phyloP scores from a whole-genome alignment of 2,329 filamentous ascomycete species.

The Hymenoscyphus infarciens region DNA sequence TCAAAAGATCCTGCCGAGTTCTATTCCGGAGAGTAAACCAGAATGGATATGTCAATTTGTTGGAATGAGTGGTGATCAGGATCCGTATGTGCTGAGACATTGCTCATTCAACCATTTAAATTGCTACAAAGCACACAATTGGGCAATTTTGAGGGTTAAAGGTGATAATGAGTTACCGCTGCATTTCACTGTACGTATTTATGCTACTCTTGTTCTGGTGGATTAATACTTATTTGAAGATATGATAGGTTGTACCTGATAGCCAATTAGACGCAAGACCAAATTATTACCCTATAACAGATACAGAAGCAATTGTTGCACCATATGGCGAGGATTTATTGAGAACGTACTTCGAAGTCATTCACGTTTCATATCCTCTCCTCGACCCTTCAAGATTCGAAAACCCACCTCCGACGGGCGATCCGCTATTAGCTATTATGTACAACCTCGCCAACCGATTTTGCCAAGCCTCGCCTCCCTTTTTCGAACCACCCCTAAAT shows the following conservation, averaged over 20 bases:
- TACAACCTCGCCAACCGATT: constrained; percentile 29
- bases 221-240: constrained; percentile 7
- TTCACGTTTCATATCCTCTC: constrained; percentile 28
- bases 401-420: constrained; percentile 15
- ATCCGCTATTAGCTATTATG: constrained; percentile 25
- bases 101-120: constrained; percentile 30
- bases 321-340: constrained; percentile 23
- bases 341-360: constrained; percentile 27
- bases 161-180: constrained; percentile 23
- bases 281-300: constrained; percentile 25
- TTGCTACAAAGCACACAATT: constrained; percentile 28
- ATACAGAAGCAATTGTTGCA: constrained; percentile 25
- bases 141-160: constrained; percentile 28
- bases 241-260: constrained; percentile 27
- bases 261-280: constrained; percentile 27
- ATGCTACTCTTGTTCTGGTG: not conserved
- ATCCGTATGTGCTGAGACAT: constrained; percentile 29
- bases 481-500: constrained; percentile 16
- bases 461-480: constrained; percentile 20
- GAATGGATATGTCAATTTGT: constrained; percentile 30
- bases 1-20: not conserved
- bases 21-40: not conserved
- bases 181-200: constrained; percentile 25
- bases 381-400: constrained; percentile 28
- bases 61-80: constrained; percentile 30